Percentiles rank a stretch among this genome's conserved stretches.
Evolutionary conservation across 768 basidiomycete genomes (phyloP).

Genomic region (Lyophyllum decastes): DNA sequence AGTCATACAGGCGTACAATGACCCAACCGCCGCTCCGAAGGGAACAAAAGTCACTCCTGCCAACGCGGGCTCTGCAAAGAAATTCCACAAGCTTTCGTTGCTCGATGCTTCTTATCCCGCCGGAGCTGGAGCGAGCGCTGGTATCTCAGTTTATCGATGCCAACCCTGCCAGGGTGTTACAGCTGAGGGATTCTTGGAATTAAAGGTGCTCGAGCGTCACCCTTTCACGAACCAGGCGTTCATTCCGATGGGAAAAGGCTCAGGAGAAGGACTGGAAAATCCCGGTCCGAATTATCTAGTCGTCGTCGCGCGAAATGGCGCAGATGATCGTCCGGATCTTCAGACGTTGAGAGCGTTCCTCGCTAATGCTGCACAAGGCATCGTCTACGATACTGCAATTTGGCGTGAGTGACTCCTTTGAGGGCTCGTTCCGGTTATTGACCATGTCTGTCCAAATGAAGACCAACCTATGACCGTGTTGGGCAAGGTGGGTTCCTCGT

Average conservation of each 20-base stretch:
- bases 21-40: conserved; percentile 65
- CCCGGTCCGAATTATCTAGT: conserved; percentile 71
- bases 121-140: conserved; percentile 55
- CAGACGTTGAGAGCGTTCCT: conserved; percentile 78
- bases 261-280: conserved; percentile 47
- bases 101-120: conserved; percentile 66
- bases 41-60: conserved; percentile 75
- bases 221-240: conserved; percentile 90
- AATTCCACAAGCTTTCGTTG: conserved; percentile 91
- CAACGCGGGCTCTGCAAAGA: conserved; percentile 88
- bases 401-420: conserved; percentile 75
- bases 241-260: conserved; percentile 83
- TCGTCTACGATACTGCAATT: conserved; percentile 78
- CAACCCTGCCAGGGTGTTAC: conserved; percentile 50
- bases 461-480: conserved; percentile 93
- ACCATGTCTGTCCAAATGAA: conserved; percentile 29
- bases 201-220: conserved; percentile 87
- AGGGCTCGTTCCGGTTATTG: conserved; percentile 4
- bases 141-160: conserved; percentile 85
- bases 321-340: conserved; percentile 77
- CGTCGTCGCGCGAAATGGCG: conserved; percentile 81
- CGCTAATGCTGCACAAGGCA: conserved; percentile 79
- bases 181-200: conserved; percentile 49
- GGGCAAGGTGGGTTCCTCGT: conserved; percentile 51
- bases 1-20: conserved; percentile 86